Percentiles rank a stretch among this genome's conserved stretches.
These are phyloP conservation scores for Pugionium dolabratum DNA, from an alignment of 345 rosid species.

Conservation along the genomic window DNA sequence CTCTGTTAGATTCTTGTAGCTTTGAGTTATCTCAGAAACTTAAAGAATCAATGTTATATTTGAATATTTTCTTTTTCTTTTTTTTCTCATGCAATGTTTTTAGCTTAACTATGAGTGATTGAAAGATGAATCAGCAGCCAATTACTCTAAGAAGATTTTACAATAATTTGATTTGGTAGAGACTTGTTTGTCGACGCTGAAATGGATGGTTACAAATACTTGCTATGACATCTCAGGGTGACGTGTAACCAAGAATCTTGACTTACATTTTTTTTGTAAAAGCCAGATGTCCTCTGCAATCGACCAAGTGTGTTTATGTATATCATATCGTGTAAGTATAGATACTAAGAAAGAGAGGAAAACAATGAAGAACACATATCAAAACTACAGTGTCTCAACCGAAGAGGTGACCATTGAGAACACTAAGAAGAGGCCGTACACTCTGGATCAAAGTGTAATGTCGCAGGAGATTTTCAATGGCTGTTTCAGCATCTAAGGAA, in stretches of 20 bases:
- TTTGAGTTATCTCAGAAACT: conserved; percentile 21
- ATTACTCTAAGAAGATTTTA: too few relatives aligned
- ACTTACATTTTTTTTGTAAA: conserved; percentile 38
- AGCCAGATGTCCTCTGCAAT: conserved; percentile 66
- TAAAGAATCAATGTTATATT: conserved; percentile 9
- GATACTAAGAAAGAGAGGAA: background rate
- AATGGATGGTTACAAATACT: conserved; percentile 29
- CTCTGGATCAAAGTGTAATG: conserved; percentile 71
- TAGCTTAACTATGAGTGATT: conserved; percentile 9
- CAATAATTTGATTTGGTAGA: conserved; percentile 12
- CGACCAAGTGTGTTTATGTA: conserved; percentile 53
- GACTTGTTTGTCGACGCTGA: conserved; percentile 14
- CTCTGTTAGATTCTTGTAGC: conserved; percentile 15
- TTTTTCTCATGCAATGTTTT: background rate
- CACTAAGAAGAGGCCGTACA: conserved; percentile 60
- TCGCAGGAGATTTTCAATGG: conserved; percentile 59
- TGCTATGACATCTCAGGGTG: conserved; percentile 29
- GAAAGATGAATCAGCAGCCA: conserved; percentile 6
- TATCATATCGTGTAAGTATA: background rate
- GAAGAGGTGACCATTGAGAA: conserved; percentile 58
- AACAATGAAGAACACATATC: background rate
- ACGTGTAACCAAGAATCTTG: conserved; percentile 38
- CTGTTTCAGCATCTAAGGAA: conserved; percentile 74
- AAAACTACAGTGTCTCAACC: conserved; percentile 55
- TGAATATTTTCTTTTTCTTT: background rate